A percentile compares a stretch with the other conserved stretches of the same genome.
Evolutionary conservation across 768 basidiomycete species (phyloP).

Genomic region (Polyporus arcularius): DNA sequence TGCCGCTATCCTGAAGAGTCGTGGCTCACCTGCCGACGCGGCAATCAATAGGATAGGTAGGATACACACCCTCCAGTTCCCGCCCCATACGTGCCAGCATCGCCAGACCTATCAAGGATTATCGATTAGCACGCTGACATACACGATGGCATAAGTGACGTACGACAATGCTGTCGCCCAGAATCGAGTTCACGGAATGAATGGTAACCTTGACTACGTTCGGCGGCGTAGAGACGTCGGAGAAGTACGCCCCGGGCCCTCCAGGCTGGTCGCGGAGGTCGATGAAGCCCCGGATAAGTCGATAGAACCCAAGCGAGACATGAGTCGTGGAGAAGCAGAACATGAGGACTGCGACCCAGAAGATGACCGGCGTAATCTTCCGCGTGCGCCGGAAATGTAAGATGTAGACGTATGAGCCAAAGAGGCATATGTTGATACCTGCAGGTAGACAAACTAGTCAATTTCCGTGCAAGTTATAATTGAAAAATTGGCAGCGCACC

Average conservation of each 20-base stretch:
- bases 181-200: slow-evolving; percentile 35
- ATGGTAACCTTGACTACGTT: slow-evolving; percentile 39
- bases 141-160: neutral
- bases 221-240: slow-evolving; percentile 36
- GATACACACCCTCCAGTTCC: slow-evolving; percentile 32
- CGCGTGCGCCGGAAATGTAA: slow-evolving; percentile 22
- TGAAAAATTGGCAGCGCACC: slow-evolving; percentile 15
- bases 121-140: neutral
- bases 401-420: slow-evolving; percentile 32
- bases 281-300: slow-evolving; percentile 39
- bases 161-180: slow-evolving; percentile 37
- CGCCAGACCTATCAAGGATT: slow-evolving; percentile 29
- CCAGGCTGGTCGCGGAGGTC: slow-evolving; percentile 29
- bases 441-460: neutral
- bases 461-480: no score
- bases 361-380: slow-evolving; percentile 4
- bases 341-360: slow-evolving; percentile 30
- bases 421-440: slow-evolving; percentile 35
- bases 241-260: slow-evolving; percentile 34
- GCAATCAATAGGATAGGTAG: slow-evolving; percentile 32
- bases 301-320: slow-evolving; percentile 36
- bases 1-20: no score
- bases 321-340: slow-evolving; percentile 38
- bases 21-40: slow-evolving; percentile 31
- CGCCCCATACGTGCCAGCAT: slow-evolving; percentile 37